phyloP scores from a whole-genome alignment of 345 rosid species.

The Rhodamnia rubescens region DNA sequence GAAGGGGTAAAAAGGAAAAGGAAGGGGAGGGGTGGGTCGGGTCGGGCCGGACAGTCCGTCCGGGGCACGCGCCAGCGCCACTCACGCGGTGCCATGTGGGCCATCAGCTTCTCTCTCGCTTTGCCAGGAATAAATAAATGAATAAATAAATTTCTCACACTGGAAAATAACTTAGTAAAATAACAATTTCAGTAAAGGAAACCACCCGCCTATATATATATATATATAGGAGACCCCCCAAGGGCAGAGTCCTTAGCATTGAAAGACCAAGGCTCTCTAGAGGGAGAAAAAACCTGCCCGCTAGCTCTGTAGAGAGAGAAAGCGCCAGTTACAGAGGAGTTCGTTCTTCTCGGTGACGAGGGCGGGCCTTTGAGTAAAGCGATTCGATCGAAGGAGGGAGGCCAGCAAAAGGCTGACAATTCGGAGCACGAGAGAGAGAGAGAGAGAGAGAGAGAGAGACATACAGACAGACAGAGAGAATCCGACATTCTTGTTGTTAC shows the following conservation, averaged over 20 bases:
- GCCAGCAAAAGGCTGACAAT: neutral
- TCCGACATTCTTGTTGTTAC: neutral
- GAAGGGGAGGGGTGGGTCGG: neutral
- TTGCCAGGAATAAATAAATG: neutral
- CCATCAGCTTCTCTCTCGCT: neutral
- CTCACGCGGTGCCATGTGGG: neutral
- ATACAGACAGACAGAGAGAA: no score
- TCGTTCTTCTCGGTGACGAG: neutral
- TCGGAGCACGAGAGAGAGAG: neutral
- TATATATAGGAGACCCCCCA: neutral
- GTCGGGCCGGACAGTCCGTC: neutral
- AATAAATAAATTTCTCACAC: neutral
- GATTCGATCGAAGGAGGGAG: neutral
- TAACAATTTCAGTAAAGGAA: neutral
- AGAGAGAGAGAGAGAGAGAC: neutral
- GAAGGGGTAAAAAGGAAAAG: neutral
- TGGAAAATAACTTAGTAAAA: neutral
- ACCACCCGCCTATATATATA: neutral
- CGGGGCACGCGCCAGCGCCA: neutral
- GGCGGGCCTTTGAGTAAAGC: neutral
- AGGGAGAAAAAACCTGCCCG: neutral
- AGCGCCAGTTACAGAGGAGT: neutral
- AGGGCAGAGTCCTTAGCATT: neutral
- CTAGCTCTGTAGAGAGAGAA: neutral
- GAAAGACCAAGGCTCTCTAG: neutral